Conservation (phyloP, 768 basidiomycete genomes). For the Agrocybe chaxingu region DNA sequence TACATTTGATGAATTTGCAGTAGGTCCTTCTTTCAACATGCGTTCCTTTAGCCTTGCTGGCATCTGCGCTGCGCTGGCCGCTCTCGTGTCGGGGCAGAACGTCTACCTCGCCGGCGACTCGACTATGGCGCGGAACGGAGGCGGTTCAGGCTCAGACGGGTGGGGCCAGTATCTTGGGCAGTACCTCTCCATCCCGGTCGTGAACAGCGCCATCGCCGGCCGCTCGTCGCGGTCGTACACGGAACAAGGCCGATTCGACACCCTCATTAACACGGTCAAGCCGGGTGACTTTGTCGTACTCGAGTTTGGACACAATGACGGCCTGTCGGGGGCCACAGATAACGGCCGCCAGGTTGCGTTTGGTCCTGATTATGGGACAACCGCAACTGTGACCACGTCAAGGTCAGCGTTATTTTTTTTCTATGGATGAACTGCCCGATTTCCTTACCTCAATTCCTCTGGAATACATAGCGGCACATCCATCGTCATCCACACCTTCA, state of each 20-base stretch:
- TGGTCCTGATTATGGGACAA: conserved; percentile 35
- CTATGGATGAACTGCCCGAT: background rate
- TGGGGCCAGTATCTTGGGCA: conserved; percentile 44
- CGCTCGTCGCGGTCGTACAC: conserved; percentile 44
- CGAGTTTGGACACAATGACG: conserved; percentile 50
- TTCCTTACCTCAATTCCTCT: background rate
- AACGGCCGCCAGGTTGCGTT: conserved; percentile 40
- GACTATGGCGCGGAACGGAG: conserved; percentile 40
- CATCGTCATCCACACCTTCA: conserved; percentile 42
- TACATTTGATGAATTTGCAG: too few species aligned
- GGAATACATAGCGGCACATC: conserved; percentile 29
- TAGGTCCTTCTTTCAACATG: too few species aligned
- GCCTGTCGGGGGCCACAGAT: conserved; percentile 31
- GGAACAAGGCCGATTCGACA: conserved; percentile 44
- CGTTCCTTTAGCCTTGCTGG: too few species aligned
- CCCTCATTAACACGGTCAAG: conserved; percentile 35
- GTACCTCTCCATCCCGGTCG: conserved; percentile 38
- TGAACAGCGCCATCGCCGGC: conserved; percentile 45
- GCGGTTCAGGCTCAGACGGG: conserved; percentile 34
- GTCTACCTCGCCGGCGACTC: conserved; percentile 40
- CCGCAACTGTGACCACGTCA: conserved; percentile 30
- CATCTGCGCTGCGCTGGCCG: too few species aligned
- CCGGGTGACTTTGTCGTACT: conserved; percentile 41
- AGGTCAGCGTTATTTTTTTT: conserved; percentile 21
- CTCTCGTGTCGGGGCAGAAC: too few species aligned